Evolutionary conservation across 768 basidiomycete genomes (phyloP).

Genomic region (Xanthoconium purpureum): DNA sequence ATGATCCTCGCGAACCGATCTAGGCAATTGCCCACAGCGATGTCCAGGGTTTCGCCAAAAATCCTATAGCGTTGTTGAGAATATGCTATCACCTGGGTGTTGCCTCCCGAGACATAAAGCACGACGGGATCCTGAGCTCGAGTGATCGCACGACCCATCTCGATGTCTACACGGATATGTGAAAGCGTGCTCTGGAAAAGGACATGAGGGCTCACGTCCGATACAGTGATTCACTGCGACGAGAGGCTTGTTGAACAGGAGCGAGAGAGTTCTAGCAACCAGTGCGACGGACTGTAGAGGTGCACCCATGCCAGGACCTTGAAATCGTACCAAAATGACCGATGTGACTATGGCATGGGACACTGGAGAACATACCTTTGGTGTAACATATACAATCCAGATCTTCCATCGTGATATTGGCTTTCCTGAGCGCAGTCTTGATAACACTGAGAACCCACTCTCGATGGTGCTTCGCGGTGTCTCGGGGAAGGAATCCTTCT

Average conservation of each 20-base stretch:
- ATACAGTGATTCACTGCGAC: slow-evolving; percentile 99
- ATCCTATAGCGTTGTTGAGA: slow-evolving; percentile 96
- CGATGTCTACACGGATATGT: slow-evolving; percentile 67
- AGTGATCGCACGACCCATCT: slow-evolving; percentile 96
- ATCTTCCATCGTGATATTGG: slow-evolving; percentile 67
- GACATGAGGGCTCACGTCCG: slow-evolving; percentile 64
- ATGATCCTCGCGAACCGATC: slow-evolving; percentile 97
- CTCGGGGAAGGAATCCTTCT: slow-evolving; percentile 93
- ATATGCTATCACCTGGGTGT: slow-evolving; percentile 99
- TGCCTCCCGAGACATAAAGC: slow-evolving; percentile 97
- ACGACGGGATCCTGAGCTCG: slow-evolving; percentile 94
- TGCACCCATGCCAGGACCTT: slow-evolving; percentile 99
- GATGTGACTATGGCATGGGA: not conserved
- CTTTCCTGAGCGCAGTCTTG: slow-evolving; percentile 66
- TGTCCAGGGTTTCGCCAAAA: slow-evolving; percentile 97
- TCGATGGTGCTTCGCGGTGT: slow-evolving; percentile 94
- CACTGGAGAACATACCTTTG: slow-evolving; percentile 62
- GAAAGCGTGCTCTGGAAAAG: not conserved
- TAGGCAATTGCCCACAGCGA: slow-evolving; percentile 98
- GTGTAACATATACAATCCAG: slow-evolving; percentile 96
- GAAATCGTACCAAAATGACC: not conserved
- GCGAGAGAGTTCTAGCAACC: slow-evolving; percentile 85
- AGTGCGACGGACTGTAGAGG: slow-evolving; percentile 93
- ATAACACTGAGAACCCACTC: slow-evolving; percentile 88
- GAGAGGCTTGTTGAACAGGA: slow-evolving; percentile 86